Evolutionary conservation across 2,329 filamentous ascomycete species (phyloP), one percentile per base, ranked within the genome.

Genomic region (Fusarium chlamydosporum): DNA sequence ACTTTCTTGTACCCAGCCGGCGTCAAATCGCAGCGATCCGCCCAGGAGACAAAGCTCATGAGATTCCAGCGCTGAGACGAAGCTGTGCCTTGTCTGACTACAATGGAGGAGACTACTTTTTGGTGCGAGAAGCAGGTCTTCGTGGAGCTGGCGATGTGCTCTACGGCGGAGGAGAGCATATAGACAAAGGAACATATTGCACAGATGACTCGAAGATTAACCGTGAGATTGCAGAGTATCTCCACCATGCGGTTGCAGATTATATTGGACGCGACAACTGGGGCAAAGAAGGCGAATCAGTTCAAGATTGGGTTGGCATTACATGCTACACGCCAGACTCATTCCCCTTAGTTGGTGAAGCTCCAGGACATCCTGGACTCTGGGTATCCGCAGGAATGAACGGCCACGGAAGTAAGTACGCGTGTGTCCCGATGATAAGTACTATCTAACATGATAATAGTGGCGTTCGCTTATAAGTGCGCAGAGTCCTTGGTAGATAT

Each of bases 391-490:
- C n/a, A 6, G 27, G 37, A 9, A 42, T 53, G 37, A 34, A 53
- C 15, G 20, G 37, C 7, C 46, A 48, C 16, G 46, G 46, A 48
- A 48, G 46, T 48, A 48, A 16, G 46, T 27, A 48, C 12, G 9
- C 46, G 4, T 4, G 9, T 11, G 3, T 4, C 9, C 37, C 8
- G 15, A 26, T 6, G 6, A 9, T 16, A 18, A 5, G 4, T 6
- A 5, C 3, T 2, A 27, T 10, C 45, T 48, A n/a, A 48, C 33
- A 27, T 3, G 15, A 18, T 3, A n/a, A n/a, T n/a, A 48, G 46
- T 48, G 46, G 46, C 46, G 9, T 37, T 48, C 13, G 46, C 46
- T 27, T 48, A 48, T 16, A 37, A 48, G 15, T 48, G 46, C 12
- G 31, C 46, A 0, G 33, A 48, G 23, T 33, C 46, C 10, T 48